Percentiles rank a stretch among this genome's conserved stretches.
These are phyloP conservation scores for Rutstroemia sp. DNA, from an alignment of 2,329 filamentous ascomycete species.

Conservation along the genomic window DNA sequence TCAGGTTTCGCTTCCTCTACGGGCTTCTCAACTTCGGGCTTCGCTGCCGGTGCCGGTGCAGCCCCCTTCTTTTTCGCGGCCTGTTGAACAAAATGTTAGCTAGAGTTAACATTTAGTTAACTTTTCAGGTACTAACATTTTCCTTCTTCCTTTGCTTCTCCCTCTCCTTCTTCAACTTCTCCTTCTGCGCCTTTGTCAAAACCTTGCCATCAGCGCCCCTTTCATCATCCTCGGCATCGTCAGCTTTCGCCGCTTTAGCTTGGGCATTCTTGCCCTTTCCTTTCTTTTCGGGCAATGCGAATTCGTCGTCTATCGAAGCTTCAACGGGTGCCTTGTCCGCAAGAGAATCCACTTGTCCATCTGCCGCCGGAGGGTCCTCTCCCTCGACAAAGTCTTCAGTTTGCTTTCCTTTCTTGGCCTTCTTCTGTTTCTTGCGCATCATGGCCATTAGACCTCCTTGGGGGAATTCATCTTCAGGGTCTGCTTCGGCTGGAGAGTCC, in stretches of 20 bases:
- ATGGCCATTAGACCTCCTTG: slow-evolving; percentile 66
- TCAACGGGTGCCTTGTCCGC: slow-evolving; percentile 69
- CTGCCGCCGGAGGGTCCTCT: slow-evolving; percentile 45
- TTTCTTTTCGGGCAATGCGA: slow-evolving; percentile 69
- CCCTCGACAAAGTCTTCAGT: slow-evolving; percentile 75
- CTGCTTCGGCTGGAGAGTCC: slow-evolving; percentile 40
- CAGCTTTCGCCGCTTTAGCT: slow-evolving; percentile 36
- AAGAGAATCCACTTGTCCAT: slow-evolving; percentile 37
- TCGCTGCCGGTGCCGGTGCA: slow-evolving; percentile 42
- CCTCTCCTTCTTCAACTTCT: slow-evolving; percentile 94
- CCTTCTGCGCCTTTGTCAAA: slow-evolving; percentile 97
- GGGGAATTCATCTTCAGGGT: slow-evolving; percentile 42
- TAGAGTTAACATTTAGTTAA: slow-evolving; percentile 4
- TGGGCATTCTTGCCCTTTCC: slow-evolving; percentile 55
- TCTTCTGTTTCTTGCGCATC: slow-evolving; percentile 77
- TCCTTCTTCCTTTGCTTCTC: slow-evolving; percentile 99
- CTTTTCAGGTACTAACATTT: slow-evolving; percentile 52
- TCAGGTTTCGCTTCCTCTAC: slow-evolving; percentile 45
- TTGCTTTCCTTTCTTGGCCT: slow-evolving; percentile 45
- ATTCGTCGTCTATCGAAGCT: slow-evolving; percentile 78
- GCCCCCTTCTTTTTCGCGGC: slow-evolving; percentile 77
- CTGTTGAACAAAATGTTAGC: slow-evolving; percentile 32
- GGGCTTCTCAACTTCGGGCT: slow-evolving; percentile 48
- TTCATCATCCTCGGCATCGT: slow-evolving; percentile 40
- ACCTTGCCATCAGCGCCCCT: slow-evolving; percentile 56